Evolutionary conservation across 2,329 filamentous ascomycete species (phyloP), one percentile per base, ranked within the genome.

Genomic region (Blastomyces silverae): DNA sequence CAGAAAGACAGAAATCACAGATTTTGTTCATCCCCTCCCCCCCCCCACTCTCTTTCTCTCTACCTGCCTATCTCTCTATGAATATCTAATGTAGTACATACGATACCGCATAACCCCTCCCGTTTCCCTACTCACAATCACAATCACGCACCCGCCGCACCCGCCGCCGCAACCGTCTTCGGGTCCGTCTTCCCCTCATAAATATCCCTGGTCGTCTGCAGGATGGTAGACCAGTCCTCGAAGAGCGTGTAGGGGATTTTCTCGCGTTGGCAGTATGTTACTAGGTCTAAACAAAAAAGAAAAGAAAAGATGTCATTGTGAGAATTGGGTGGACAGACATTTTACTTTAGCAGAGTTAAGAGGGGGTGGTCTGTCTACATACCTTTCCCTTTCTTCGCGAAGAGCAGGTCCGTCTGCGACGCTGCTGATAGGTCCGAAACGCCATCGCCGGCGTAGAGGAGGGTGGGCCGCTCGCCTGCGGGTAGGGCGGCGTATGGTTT

Each of bases 371-470:
- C 31, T 7, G 4, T 61, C n/a, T 37, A 73, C 82, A 71, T 80
- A 91, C 89, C 90, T 76, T 91, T 87, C 28, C 91, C 93, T 69
- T 89, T 88, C 83, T 97, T 97, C 63, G 93, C 93, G 73, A 97
- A 97, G 46, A 97, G 82, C 63, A 97, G 79, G 75, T 97, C 92
- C 2, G 92, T 96, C 81, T 97, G 92, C 71, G 89, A 87, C 2
- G 94, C 93, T 10, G 93, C 94, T 34, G 90, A 95, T 62, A 97
- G 82, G 75, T 97, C 93, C 2, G 90, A 95, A 4, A 97, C 91
- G 60, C 93, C 93, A 71, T 97, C 93, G 65, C 94, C 94, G 42
- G 94, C 93, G 73, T 99, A 99, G 76, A 97, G 91, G 79, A 97
- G 85, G 50, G 86, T 87, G 1, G 94, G 94, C 53, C 92, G 84